Evolutionary conservation across 495 filamentous ascomycete species (phyloP), one percentile per base, ranked within the genome.

Genomic region (Penicillium subrubescens): DNA sequence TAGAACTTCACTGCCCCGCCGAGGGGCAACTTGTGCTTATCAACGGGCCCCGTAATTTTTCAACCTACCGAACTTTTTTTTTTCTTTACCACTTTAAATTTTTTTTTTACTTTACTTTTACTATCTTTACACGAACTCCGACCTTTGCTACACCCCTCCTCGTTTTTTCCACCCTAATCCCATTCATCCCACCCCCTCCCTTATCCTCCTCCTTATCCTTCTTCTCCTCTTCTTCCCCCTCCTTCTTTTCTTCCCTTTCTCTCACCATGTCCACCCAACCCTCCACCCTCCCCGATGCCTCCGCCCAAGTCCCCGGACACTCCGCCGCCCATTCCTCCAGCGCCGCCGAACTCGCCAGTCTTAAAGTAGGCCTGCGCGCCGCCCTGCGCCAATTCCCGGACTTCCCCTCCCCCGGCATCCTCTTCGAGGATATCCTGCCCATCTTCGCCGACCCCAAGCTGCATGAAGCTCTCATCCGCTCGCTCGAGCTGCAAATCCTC

Each of bases 341-440:
- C 88, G 73, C 89, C 88, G 71, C 90, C 90, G 85, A 94, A 93
- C 89, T 95, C 92, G 81, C 92, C 92, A 80, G 87, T 93, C 88
- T 92, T 90, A 92, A 92, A 87, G 86, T 92, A 90, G 90, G 75
- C 65, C 84, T 92, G 67, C 83, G 81, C 61, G 66, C 69, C 29
- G 83, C 86, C 35, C 81, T 92, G 54, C 86, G 87, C 67, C 89
- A 91, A 78, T 97, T 90, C 81, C 90, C 90, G 62, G 93, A 99
- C 84, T 98, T 99, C 81, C 96, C 96, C 37, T 89, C 90, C 55
- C 90, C 91, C 7, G 96, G 96, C 75, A 93, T 99, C 74, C 85
- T 96, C 60, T 99, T 99, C 79, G 92, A 97, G 84, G 96, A 99
- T 79, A 97, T 99, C 80, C 88, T 99, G 63, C 96, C 95, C 35